phyloP scores from a whole-genome alignment of 1,139 yeast species.

The Taphrina communis region DNA sequence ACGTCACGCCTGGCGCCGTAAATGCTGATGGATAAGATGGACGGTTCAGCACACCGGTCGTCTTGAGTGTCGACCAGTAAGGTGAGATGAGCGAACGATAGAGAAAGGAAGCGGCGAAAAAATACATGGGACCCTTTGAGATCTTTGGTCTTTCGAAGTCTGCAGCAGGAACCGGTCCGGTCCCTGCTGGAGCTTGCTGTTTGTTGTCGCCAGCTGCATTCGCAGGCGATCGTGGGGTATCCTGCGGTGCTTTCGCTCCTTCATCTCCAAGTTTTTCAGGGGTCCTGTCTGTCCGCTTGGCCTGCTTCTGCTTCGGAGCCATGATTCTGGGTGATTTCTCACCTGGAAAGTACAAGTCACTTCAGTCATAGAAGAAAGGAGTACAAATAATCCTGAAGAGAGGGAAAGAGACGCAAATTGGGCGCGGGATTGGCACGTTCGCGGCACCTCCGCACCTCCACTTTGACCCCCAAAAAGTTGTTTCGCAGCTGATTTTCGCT shows the following conservation, averaged over 20 bases:
- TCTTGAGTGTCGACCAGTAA: neutral
- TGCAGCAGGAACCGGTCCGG: neutral
- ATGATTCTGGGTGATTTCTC: neutral
- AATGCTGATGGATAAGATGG: slow-evolving; percentile 26
- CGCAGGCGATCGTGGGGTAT: slow-evolving; percentile 15
- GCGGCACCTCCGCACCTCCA: neutral
- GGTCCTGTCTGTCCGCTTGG: neutral
- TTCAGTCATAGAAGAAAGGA: neutral
- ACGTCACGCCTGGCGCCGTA: slow-evolving; percentile 21
- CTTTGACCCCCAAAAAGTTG: neutral
- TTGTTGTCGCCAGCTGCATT: neutral
- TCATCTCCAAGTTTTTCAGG: neutral
- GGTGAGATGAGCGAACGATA: slow-evolving; percentile 21
- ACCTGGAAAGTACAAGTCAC: neutral
- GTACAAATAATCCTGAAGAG: neutral
- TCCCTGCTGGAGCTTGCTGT: neutral
- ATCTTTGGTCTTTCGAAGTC: slow-evolving; percentile 19
- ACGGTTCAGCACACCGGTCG: slow-evolving; percentile 23
- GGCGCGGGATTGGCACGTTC: neutral
- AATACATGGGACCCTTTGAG: slow-evolving; percentile 16
- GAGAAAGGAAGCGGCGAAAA: slow-evolving; percentile 23
- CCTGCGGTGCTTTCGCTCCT: neutral
- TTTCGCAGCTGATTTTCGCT: no score
- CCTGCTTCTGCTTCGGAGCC: slow-evolving; percentile 14
- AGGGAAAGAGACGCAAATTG: neutral